Conservation (phyloP, 305 asterid genomes). For the Fraxinus dipetala region DNA sequence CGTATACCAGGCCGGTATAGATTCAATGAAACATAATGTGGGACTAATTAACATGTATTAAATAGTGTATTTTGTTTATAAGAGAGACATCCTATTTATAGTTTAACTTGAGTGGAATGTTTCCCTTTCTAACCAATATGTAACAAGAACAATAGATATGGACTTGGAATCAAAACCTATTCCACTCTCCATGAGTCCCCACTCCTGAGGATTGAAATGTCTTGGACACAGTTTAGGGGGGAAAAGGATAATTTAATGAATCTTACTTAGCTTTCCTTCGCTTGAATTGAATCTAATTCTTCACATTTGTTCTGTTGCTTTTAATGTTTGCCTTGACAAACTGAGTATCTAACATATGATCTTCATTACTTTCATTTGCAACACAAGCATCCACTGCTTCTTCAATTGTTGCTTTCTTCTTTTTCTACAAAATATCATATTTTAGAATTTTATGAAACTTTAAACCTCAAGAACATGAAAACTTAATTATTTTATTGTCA, state of each 20-base stretch:
- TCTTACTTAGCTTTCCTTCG: conserved; percentile 68
- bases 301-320: conserved; percentile 33
- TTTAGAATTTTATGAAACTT: too few relatives aligned
- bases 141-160: background rate
- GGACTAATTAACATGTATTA: too few relatives aligned
- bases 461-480: too few relatives aligned
- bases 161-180: background rate
- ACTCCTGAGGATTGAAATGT: background rate
- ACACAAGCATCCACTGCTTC: conserved; percentile 47
- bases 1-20: too few relatives aligned
- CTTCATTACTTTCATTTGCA: conserved; percentile 38
- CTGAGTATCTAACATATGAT: conserved; percentile 26
- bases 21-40: too few relatives aligned
- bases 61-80: too few relatives aligned
- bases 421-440: too few relatives aligned
- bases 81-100: too few relatives aligned
- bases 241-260: conserved; percentile 3
- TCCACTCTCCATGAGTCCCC: background rate
- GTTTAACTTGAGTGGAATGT: too few relatives aligned
- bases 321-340: conserved; percentile 24
- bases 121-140: too few relatives aligned
- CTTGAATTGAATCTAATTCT: conserved; percentile 63
- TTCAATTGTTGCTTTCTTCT: conserved; percentile 23
- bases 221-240: background rate
- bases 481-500: too few relatives aligned